phyloP scores from a whole-genome alignment of 2,329 filamentous ascomycete species.

The Ramularia endophylla region DNA sequence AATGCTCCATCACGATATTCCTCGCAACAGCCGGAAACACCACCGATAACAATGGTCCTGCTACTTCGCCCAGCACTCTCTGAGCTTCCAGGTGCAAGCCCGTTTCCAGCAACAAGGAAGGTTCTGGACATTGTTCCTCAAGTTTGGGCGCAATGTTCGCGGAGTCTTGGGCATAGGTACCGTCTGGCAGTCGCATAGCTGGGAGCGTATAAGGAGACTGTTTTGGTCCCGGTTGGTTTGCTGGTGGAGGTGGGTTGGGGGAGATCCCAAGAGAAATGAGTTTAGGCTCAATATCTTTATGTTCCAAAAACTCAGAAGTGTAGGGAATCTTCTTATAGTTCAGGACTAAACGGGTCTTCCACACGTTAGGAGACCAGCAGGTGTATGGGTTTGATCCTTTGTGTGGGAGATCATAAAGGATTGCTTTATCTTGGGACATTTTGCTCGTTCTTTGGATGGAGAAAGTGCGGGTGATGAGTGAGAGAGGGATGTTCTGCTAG shows the following conservation, averaged over 20 bases:
- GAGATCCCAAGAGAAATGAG: constrained; percentile 11
- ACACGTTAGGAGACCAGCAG: constrained; percentile 62
- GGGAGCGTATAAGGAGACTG: constrained; percentile 16
- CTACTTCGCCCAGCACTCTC: neutral
- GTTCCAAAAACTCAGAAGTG: constrained; percentile 12
- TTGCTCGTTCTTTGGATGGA: neutral
- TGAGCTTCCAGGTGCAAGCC: constrained; percentile 9
- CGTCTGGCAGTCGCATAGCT: constrained; percentile 14
- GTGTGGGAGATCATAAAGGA: constrained; percentile 10
- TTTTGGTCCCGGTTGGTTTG: constrained; percentile 1
- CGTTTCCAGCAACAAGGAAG: constrained; percentile 12
- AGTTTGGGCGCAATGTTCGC: constrained; percentile 16
- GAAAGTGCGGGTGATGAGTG: no score
- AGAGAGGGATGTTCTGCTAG: no score
- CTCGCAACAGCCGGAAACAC: constrained; percentile 17
- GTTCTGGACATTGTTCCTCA: constrained; percentile 15
- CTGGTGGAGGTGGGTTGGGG: constrained; percentile 5
- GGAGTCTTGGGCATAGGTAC: constrained; percentile 15
- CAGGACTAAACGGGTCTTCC: constrained; percentile 58
- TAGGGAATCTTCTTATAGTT: constrained; percentile 21
- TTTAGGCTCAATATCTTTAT: constrained; percentile 11
- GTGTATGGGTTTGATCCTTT: constrained; percentile 28
- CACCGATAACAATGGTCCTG: constrained; percentile 18
- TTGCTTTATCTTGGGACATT: neutral
- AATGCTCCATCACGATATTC: constrained; percentile 25